Conservation (phyloP, 2,329 filamentous ascomycete species). For the Colletotrichum liaoningense region DNA sequence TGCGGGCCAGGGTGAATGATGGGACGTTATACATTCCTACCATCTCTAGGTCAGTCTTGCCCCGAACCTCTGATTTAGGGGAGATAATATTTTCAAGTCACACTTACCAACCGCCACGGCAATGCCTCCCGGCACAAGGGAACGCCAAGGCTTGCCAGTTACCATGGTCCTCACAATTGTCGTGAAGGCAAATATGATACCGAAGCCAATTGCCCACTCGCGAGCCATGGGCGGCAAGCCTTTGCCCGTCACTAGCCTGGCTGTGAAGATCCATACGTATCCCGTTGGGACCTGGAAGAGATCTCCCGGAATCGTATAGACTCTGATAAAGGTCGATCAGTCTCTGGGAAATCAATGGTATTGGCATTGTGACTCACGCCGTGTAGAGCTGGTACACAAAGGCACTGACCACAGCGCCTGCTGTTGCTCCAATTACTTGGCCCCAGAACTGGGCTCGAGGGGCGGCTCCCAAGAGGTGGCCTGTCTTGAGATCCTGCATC, state of each 20-base stretch:
- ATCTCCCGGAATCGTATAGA: constrained; percentile 89
- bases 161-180: constrained; percentile 77
- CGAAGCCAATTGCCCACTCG: constrained; percentile 83
- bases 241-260: constrained; percentile 89
- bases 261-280: constrained; percentile 98
- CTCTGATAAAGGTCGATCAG: constrained; percentile 53
- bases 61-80: background rate
- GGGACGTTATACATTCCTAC: constrained; percentile 96
- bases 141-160: constrained; percentile 72
- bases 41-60: background rate
- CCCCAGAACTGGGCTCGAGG: constrained; percentile 98
- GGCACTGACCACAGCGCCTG: constrained; percentile 87
- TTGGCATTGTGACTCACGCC: constrained; percentile 47
- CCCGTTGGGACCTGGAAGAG: constrained; percentile 94
- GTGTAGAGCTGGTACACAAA: constrained; percentile 92
- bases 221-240: constrained; percentile 87
- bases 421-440: constrained; percentile 89
- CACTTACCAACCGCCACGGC: constrained; percentile 86
- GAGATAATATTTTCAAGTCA: background rate
- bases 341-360: background rate
- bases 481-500: constrained; percentile 97
- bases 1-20: constrained; percentile 91
- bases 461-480: constrained; percentile 89
- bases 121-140: constrained; percentile 89
- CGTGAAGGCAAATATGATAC: constrained; percentile 75